These are phyloP conservation scores for Arachis monticola DNA, from an alignment of 331 rosid species.

Conservation along the genomic window DNA sequence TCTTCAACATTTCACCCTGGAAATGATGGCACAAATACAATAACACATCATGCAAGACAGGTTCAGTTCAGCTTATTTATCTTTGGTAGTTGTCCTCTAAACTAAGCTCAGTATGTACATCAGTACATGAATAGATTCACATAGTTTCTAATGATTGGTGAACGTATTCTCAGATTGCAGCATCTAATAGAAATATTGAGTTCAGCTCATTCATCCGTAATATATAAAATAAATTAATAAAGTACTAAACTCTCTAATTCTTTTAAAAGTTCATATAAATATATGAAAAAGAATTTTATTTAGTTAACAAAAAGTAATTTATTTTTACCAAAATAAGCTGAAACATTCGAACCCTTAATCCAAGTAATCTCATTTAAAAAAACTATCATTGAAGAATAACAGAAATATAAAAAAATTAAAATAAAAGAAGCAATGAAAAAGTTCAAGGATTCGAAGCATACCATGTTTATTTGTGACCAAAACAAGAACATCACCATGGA, in stretches of 20 bases:
- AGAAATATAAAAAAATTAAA: not conserved
- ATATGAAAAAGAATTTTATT: too few species aligned
- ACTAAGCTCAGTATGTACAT: not conserved
- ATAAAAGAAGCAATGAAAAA: not conserved
- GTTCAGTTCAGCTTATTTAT: too few species aligned
- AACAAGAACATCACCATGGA: slow-evolving; percentile 72
- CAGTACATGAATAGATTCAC: not conserved
- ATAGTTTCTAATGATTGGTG: not conserved
- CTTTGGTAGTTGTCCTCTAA: too few species aligned
- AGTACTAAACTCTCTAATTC: not conserved
- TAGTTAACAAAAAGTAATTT: too few species aligned
- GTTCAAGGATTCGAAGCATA: not conserved
- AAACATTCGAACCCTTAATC: not conserved
- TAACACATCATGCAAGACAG: not conserved
- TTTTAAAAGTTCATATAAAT: not conserved
- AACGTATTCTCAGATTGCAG: slow-evolving; percentile 45
- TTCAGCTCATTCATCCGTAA: too few species aligned
- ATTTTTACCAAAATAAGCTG: too few species aligned
- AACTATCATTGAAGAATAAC: not conserved
- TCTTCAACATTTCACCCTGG: slow-evolving; percentile 46
- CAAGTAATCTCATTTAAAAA: not conserved
- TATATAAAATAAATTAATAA: too few species aligned
- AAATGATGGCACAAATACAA: slow-evolving; percentile 42
- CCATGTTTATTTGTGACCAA: slow-evolving; percentile 76
- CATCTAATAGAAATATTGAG: not conserved